phyloP scores from a whole-genome alignment of 192 early-diverging fungal species.

The Podila verticillata region DNA sequence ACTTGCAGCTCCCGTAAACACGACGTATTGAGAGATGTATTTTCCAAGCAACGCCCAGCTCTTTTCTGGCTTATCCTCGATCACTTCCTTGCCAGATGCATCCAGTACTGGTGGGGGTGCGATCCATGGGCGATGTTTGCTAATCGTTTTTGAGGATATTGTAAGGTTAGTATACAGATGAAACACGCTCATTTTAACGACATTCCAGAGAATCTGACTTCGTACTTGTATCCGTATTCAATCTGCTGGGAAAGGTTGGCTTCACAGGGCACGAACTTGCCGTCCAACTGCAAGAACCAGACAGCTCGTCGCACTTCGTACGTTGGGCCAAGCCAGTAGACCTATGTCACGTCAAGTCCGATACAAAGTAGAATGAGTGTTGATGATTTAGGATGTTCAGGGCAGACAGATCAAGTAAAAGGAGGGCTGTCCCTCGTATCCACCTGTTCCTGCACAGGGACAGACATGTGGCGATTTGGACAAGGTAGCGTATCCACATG shows the following conservation, averaged over 20 bases:
- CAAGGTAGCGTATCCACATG: no score
- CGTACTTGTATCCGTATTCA: conserved; percentile 79
- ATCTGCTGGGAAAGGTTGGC: conserved; percentile 83
- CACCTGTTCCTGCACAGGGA: no score
- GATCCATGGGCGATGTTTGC: conserved; percentile 71
- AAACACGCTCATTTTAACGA: not conserved
- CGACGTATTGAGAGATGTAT: conserved; percentile 79
- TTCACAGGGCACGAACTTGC: conserved; percentile 82
- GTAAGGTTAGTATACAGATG: not conserved
- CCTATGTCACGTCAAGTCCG: conserved; percentile 30
- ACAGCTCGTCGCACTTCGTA: conserved; percentile 85
- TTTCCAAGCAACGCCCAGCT: conserved; percentile 83
- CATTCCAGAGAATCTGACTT: not conserved
- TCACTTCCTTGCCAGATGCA: conserved; percentile 26
- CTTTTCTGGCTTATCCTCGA: conserved; percentile 55
- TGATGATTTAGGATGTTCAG: no score
- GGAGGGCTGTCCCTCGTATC: no score
- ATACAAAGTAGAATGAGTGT: no score
- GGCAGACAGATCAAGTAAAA: no score
- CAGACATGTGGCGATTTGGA: no score
- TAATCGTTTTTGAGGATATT: conserved; percentile 7
- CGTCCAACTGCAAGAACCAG: conserved; percentile 80
- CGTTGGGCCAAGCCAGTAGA: conserved; percentile 86
- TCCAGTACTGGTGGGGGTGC: conserved; percentile 24
- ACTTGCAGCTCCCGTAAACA: conserved; percentile 68